Evolutionary conservation across 768 basidiomycete species (phyloP), one percentile per base, ranked within the genome.

Genomic region (Solioccasus polychromus): DNA sequence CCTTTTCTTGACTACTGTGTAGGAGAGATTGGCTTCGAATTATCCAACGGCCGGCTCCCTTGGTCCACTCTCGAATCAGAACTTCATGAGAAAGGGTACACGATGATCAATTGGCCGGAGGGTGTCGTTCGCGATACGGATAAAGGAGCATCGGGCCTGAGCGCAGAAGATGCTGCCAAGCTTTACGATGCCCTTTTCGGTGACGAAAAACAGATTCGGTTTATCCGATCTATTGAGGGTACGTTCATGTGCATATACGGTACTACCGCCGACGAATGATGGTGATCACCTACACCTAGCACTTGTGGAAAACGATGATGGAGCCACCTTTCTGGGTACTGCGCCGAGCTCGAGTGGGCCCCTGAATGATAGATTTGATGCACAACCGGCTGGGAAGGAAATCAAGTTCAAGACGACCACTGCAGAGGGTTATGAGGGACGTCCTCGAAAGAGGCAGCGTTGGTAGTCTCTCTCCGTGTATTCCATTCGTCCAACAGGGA

Each of bases 51-150:
- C 17, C 48, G 48, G 0, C 48, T 55, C 0, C 54, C 45, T 0
- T 51, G 53, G 54, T 48, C 45, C 2, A 56, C 49, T 3, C 49
- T 56, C 17, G 37, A 51, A n/a, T n/a, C 8, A 4, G 39, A 54
- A 8, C 8, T 50, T 1, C 5, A 5, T 11, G 47, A 34, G 31
- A 34, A 35, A 2, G 48, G 52, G 4, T 55, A 49, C n/a, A 24
- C 0, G 20, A 43, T 53, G 6, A 0, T 41, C 15, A 41, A 53
- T 14, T 53, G 47, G 54, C 54, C 54, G 1, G 11, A 37, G 2
- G 42, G 34, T 0, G 42, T 54, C 3, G 19, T 28, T 17, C 47
- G 44, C 3, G 44, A 53, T 2, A 35, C 6, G 12, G 47, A 36
- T 7, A 53, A 51, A 30, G 45, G 49, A 1, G 29, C 49, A 8